A percentile compares a stretch with the other conserved stretches of the same genome.
phyloP scores from a whole-genome alignment of 495 filamentous ascomycete genomes.

The Penicillium lagena region DNA sequence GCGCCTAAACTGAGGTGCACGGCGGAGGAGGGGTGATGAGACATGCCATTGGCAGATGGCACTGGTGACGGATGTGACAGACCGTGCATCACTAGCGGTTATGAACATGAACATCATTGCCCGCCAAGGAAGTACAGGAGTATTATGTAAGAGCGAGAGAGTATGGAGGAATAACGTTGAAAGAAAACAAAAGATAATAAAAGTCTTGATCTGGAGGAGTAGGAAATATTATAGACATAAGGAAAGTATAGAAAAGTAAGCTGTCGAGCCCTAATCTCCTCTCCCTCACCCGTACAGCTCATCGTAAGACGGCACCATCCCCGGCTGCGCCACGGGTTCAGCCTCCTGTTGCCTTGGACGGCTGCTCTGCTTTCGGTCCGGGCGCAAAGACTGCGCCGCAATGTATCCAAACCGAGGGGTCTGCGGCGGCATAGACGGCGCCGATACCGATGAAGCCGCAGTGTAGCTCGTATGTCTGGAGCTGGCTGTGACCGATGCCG shows the following conservation, averaged over 20 bases:
- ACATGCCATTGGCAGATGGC: no score
- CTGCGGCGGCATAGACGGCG: constrained; percentile 21
- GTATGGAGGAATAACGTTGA: neutral
- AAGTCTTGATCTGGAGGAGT: neutral
- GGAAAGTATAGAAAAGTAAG: constrained; percentile 9
- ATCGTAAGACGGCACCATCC: constrained; percentile 40
- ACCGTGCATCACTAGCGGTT: no score
- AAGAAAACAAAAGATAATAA: neutral
- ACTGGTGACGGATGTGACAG: no score
- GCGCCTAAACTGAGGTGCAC: no score
- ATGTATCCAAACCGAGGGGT: constrained; percentile 20
- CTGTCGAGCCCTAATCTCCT: no score
- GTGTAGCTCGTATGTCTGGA: constrained; percentile 35
- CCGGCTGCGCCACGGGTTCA: constrained; percentile 13
- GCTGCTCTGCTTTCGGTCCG: constrained; percentile 19
- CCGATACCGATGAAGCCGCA: constrained; percentile 23
- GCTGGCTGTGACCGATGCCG: constrained; percentile 22
- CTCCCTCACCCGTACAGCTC: constrained; percentile 29
- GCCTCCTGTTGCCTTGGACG: constrained; percentile 17
- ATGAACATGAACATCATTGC: no score
- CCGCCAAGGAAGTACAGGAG: no score
- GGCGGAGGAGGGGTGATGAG: no score
- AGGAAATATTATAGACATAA: constrained; percentile 1
- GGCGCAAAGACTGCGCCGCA: constrained; percentile 8
- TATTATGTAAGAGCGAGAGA: no score